A percentile compares a stretch with the other conserved stretches of the same genome.
phyloP scores from a whole-genome alignment of 2,329 filamentous ascomycete genomes.

The Pseudogymnoascus verrucosus region DNA sequence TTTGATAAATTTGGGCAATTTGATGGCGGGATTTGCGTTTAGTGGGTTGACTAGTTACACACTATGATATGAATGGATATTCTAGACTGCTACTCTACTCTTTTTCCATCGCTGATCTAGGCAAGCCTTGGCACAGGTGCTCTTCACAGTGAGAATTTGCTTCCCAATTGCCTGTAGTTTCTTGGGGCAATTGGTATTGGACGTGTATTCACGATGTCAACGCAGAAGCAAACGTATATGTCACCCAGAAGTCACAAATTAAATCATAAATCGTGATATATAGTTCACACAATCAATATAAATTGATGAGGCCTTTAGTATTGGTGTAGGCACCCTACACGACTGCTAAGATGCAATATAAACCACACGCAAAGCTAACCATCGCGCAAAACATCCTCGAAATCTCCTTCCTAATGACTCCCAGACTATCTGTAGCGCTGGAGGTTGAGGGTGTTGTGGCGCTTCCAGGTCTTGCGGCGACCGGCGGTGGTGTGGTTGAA shows the following conservation, averaged over 20 bases:
- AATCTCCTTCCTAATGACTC: neutral
- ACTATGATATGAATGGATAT: conserved; percentile 7
- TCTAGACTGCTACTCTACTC: neutral
- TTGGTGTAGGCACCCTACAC: conserved; percentile 4
- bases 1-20: conserved; percentile 3
- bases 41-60: neutral
- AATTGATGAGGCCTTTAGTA: conserved; percentile 9
- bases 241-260: neutral
- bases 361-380: conserved; percentile 6
- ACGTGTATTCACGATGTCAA: neutral
- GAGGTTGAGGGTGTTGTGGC: conserved; percentile 97
- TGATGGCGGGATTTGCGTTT: neutral
- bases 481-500: conserved; percentile 98
- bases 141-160: neutral
- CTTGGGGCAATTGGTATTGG: neutral
- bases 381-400: conserved; percentile 1
- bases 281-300: conserved; percentile 10
- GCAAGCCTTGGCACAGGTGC: neutral
- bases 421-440: conserved; percentile 83
- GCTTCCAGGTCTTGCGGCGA: conserved; percentile 99
- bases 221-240: neutral
- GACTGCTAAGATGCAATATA: conserved; percentile 6
- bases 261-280: conserved; percentile 9
- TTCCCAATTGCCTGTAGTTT: neutral
- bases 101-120: neutral